A percentile compares a stretch with the other conserved stretches of the same genome.
Evolutionary conservation across 371 early-diverging fungal species (phyloP).

Genomic region (Chytridiales sp.): DNA sequence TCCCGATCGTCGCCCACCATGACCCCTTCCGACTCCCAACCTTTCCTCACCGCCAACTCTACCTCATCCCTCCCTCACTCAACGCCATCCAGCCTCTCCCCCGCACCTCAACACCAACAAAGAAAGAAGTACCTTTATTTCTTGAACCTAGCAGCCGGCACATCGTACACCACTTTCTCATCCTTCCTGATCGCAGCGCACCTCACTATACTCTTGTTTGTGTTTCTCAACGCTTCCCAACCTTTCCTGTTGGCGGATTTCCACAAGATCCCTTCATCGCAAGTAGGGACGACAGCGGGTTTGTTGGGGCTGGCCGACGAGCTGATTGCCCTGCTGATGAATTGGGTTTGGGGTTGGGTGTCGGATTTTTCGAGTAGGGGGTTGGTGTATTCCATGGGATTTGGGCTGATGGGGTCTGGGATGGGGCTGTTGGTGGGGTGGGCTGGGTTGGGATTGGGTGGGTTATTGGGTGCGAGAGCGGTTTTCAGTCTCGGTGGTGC

Average conservation of each 20-base stretch:
- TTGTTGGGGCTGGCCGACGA: conserved; percentile 63
- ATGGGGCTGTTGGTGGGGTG: conserved; percentile 45
- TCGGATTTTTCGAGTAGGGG: conserved; percentile 56
- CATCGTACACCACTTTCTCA: too few species aligned
- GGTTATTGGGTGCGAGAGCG: conserved; percentile 51
- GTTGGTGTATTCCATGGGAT: conserved; percentile 52
- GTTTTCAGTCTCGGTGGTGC: conserved; percentile 71
- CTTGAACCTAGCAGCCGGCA: too few species aligned
- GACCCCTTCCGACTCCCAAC: too few species aligned
- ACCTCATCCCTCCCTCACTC: too few species aligned
- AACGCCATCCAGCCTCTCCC: too few species aligned
- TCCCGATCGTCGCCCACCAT: too few species aligned
- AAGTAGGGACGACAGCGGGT: conserved; percentile 45
- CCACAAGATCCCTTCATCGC: conserved; percentile 26
- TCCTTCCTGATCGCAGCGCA: conserved; percentile 29
- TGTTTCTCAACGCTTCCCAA: conserved; percentile 41
- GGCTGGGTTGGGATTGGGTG: conserved; percentile 49
- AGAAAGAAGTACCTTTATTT: too few species aligned
- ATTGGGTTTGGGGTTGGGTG: conserved; percentile 56
- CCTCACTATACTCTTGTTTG: conserved; percentile 36
- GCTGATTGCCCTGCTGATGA: conserved; percentile 50
- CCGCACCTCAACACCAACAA: too few species aligned
- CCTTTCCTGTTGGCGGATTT: conserved; percentile 42
- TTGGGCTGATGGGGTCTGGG: conserved; percentile 54
- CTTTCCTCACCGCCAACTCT: too few species aligned